Base-by-base conservation (phyloP, 225 moss, liverwort and hornwort genomes). In the Asterella californica region DNA sequence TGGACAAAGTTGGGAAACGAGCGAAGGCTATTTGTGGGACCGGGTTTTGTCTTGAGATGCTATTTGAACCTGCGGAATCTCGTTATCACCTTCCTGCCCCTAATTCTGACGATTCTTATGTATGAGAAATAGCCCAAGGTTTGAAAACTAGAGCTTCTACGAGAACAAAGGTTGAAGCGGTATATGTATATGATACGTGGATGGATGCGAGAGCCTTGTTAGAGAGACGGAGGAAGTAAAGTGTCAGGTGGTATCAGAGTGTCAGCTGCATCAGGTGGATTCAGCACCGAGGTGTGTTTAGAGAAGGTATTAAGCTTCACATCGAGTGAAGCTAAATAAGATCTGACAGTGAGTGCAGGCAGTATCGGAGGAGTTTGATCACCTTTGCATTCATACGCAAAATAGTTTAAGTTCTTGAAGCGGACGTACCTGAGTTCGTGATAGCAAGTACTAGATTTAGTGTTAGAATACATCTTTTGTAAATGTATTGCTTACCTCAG, bases 1-100 rank as follows among this genome's bases (percentile, higher is more conserved):
- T 90, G 86, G 90, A 90, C 83, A 90, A 88, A 81, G 90, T 88
- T 79, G 88, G 90, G 70, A 86, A 82, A 81, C 83, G 82, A 78
- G 89, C 87, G 45, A 87, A 85, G 46, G 82, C 86, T 76, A 84
- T 88, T 34, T 90, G 88, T 73, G 90, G 90, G 72, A 69, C 88
- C 60, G 82, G 84, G 22, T 90, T 90, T 80, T 88, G 88, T 84
- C 80, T 88, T 46, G 90, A 90, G 62, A 84, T 90, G 72, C 80
- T 90, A 33, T 90, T 90, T 85, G 90, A 86, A 71, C 90, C 90
- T 75, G 53, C 87, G 76, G 88, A 88, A 8, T 45, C 85, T 46
- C 75, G 76, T 29, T 53, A 79, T 55, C 78, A 78, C n/a, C 19
- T 60, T 1, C 37, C 87, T 60, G 47, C 67, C 37, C 72, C 79